Evolutionary conservation across 1,139 yeast species (phyloP), one percentile per base, ranked within the genome.

Genomic region (Suhomyces ambrosiae): DNA sequence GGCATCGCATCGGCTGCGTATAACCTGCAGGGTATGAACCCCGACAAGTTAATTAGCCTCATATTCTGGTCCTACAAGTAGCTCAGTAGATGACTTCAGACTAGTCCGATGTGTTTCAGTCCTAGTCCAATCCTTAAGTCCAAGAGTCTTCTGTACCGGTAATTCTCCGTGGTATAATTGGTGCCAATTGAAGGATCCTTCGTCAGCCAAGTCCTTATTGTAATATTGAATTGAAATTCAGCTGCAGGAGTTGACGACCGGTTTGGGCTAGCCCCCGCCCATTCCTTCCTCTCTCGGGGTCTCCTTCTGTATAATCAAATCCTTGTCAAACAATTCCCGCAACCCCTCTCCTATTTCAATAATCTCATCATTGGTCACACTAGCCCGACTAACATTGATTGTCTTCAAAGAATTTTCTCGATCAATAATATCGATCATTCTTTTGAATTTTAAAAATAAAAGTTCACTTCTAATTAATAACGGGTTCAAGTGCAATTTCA

Each of bases 381-480:
- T 23, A 23, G 24, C 7, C 5, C 31, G 26, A 9, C 27, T 6
- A 19, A 39, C 37, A 21, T 33, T 40, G 24, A 38, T 27, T 19
- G 42, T 38, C 41, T 44, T 44, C 25, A 61, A 58, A 38, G 63
- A 56, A 48, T 71, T 68, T 46, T 75, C 80, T 23, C 86, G 62
- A 52, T 86, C 95, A 44, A 89, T 79, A 34, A 88, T 75, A 43
- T 81, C 86, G 38, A 88, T 76, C 73, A 88, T 83, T 47, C 88
- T 79, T 52, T 80, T 76, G 60, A 89, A 92, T 49, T 86, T 77
- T 49, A 86, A 71, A 57, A 88, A 92, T 31, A 92, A 65, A 24
- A 87, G 68, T 57, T 92, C 97, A 9, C 95, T 82, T 33, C 97
- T 68, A 9, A 86, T 80, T 39, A 90, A 71, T 32, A 88, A 65